A percentile compares a stretch with the other conserved stretches of the same genome.
These are phyloP conservation scores for Periconia macrospinosa DNA, from an alignment of 2,329 filamentous ascomycete species.

Conservation along the genomic window DNA sequence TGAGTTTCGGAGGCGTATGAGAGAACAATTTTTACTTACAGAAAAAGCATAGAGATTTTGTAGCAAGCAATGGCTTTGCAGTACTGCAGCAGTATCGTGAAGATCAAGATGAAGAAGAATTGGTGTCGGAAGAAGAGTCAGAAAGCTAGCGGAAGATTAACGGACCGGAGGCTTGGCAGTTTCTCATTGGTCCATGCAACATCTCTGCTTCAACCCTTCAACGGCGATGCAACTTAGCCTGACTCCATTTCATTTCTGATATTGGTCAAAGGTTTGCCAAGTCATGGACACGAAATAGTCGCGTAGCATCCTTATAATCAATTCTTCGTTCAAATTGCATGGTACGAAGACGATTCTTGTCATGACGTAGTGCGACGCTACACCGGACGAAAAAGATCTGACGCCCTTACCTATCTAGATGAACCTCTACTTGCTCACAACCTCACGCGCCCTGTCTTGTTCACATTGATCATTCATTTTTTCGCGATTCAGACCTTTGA, in stretches of 20 bases:
- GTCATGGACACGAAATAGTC: too few relatives aligned
- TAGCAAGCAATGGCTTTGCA: too few relatives aligned
- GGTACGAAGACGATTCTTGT: too few relatives aligned
- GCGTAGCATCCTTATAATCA: too few relatives aligned
- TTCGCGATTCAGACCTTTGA: too few relatives aligned
- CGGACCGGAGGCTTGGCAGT: not conserved
- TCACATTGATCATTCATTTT: too few relatives aligned
- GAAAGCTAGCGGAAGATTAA: not conserved
- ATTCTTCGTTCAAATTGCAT: too few relatives aligned
- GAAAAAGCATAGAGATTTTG: too few relatives aligned
- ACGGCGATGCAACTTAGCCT: too few relatives aligned
- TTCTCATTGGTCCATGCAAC: not conserved
- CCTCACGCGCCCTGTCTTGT: not conserved
- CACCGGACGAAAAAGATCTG: not conserved
- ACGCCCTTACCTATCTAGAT: not conserved
- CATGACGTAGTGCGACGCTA: not conserved
- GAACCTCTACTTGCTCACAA: not conserved
- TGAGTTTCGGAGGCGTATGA: not conserved
- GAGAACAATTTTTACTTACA: conserved; percentile 4
- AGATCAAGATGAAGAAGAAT: not conserved
- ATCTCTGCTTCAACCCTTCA: not conserved
- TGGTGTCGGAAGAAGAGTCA: not conserved
- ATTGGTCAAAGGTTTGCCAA: too few relatives aligned
- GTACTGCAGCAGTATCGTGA: too few relatives aligned
- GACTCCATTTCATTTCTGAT: too few relatives aligned